Evolutionary conservation across 176 grass and related monocot species (phyloP).

Genomic region (Oryza meyeriana): DNA sequence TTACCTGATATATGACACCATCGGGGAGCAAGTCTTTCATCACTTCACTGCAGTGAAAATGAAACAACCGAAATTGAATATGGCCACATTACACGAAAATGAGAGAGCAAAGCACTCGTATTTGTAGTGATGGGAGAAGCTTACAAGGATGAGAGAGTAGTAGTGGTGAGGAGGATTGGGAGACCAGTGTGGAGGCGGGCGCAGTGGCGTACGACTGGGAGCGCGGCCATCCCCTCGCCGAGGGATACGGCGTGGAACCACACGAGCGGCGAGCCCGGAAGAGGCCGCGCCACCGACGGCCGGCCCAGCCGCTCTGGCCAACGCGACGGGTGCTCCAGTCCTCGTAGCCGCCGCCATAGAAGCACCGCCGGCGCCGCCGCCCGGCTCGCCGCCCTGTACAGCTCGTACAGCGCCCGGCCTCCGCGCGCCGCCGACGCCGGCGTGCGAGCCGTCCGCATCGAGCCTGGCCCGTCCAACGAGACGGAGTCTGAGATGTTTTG

Average conservation of each 20-base stretch:
- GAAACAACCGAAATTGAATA: constrained; percentile 7
- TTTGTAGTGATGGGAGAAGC: background rate
- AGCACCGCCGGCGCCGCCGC: constrained; percentile 47
- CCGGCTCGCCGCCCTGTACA: constrained; percentile 58
- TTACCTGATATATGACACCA: constrained; percentile 83
- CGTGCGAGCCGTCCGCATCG: constrained; percentile 28
- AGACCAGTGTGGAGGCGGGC: constrained; percentile 35
- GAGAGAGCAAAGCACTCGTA: background rate
- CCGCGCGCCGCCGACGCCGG: constrained; percentile 18
- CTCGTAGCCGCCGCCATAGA: constrained; percentile 48
- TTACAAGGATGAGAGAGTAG: constrained; percentile 82
- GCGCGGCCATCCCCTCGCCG: constrained; percentile 72
- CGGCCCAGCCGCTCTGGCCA: constrained; percentile 62
- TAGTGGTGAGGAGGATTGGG: constrained; percentile 78
- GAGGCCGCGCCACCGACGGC: constrained; percentile 52
- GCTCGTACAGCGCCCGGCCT: constrained; percentile 42
- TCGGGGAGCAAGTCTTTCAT: constrained; percentile 69
- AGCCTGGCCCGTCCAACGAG: background rate
- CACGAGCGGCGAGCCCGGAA: constrained; percentile 44
- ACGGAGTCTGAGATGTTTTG: background rate
- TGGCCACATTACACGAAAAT: background rate
- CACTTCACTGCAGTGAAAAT: constrained; percentile 60
- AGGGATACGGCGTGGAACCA: constrained; percentile 95
- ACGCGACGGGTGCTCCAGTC: constrained; percentile 61
- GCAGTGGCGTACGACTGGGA: constrained; percentile 76